These are phyloP conservation scores for Penicillium bialowiezense DNA, from an alignment of 495 filamentous ascomycete species.

Conservation along the genomic window DNA sequence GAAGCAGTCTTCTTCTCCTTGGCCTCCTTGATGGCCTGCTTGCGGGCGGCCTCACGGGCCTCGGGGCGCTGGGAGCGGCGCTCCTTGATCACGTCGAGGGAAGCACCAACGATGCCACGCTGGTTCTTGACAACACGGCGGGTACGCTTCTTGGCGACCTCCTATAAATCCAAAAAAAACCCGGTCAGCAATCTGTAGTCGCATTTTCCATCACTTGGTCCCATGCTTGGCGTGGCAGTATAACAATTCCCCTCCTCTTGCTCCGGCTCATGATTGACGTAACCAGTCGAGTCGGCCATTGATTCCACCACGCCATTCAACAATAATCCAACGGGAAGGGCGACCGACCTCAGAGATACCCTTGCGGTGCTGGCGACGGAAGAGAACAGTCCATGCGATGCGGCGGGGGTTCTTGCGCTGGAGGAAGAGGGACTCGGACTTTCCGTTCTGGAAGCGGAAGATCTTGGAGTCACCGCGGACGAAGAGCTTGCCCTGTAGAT, in stretches of 20 bases:
- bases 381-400: slow-evolving; percentile 98
- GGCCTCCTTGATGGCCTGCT: slow-evolving; percentile 85
- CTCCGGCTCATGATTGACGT: slow-evolving; percentile 6
- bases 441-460: slow-evolving; percentile 99
- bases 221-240: not conserved
- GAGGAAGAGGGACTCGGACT: slow-evolving; percentile 98
- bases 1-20: slow-evolving; percentile 95
- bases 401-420: slow-evolving; percentile 99
- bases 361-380: slow-evolving; percentile 98
- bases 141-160: slow-evolving; percentile 98
- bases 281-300: slow-evolving; percentile 7
- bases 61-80: slow-evolving; percentile 89
- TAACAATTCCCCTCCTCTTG: slow-evolving; percentile 17
- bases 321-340: slow-evolving; percentile 25
- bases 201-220: slow-evolving; percentile 6
- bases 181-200: slow-evolving; percentile 40
- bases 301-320: slow-evolving; percentile 14
- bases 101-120: slow-evolving; percentile 97
- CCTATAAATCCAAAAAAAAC: slow-evolving; percentile 55
- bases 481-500: slow-evolving; percentile 89
- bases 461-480: slow-evolving; percentile 99
- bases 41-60: slow-evolving; percentile 88
- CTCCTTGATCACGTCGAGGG: slow-evolving; percentile 99
- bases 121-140: slow-evolving; percentile 98
- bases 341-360: slow-evolving; percentile 97